Percentiles rank a stretch among this genome's conserved stretches.
These are phyloP conservation scores for Paraglomus brasilianum DNA, from an alignment of 192 early-diverging fungal species.

Conservation along the genomic window DNA sequence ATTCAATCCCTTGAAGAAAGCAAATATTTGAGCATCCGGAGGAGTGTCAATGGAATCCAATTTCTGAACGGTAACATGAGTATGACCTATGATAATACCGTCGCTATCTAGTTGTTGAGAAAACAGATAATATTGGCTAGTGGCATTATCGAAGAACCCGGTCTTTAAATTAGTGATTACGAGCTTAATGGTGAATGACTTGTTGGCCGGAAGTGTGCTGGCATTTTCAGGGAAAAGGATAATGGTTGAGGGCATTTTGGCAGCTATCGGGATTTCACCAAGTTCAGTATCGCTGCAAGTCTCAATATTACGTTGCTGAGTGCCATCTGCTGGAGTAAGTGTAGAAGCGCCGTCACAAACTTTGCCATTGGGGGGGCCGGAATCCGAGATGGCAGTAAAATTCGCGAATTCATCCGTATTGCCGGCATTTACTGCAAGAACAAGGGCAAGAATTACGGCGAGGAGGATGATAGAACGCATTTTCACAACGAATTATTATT, in stretches of 20 bases:
- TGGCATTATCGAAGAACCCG: not conserved
- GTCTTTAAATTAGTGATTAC: not conserved
- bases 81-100: not conserved
- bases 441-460: no score
- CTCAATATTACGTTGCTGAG: not conserved
- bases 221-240: not conserved
- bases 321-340: not conserved
- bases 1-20: conserved; percentile 12
- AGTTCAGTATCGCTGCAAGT: not conserved
- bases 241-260: conserved; percentile 8
- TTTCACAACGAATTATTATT: no score
- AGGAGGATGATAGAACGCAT: no score
- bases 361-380: not conserved
- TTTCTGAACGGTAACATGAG: conserved; percentile 11
- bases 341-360: conserved; percentile 8
- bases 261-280: not conserved
- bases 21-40: not conserved
- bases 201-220: not conserved
- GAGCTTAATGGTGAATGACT: not conserved
- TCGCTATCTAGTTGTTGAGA: not conserved
- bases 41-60: not conserved
- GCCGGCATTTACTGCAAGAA: no score
- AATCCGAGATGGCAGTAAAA: no score
- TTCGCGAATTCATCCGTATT: no score
- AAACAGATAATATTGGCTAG: not conserved